Conservation (phyloP, 2,329 filamentous ascomycete species). For the Neopestalotiopsis rosae region DNA sequence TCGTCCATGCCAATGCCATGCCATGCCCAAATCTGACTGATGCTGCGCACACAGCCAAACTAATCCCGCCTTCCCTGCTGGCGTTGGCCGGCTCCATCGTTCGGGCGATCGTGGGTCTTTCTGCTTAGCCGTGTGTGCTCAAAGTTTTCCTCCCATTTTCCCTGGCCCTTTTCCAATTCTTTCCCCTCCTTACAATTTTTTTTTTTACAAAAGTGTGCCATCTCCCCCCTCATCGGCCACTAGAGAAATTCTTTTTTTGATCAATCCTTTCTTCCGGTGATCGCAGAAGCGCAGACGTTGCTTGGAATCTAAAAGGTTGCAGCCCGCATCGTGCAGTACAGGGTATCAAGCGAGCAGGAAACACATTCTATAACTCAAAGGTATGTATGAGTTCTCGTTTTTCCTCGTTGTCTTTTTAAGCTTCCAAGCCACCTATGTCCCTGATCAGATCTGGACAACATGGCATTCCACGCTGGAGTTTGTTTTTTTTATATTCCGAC, state of each 20-base stretch:
- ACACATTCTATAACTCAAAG: constrained; percentile 1
- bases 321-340: background rate
- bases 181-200: constrained; percentile 16
- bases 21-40: constrained; percentile 11
- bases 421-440: background rate
- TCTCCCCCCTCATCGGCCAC: background rate
- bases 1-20: background rate
- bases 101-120: constrained; percentile 18
- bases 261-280: background rate
- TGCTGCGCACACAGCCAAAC: background rate
- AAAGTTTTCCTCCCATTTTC: constrained; percentile 16
- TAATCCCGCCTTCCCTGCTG: constrained; percentile 14
- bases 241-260: background rate
- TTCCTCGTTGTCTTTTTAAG: background rate
- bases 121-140: constrained; percentile 10
- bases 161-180: constrained; percentile 5
- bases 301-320: constrained; percentile 9
- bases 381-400: background rate
- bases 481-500: background rate
- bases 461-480: background rate
- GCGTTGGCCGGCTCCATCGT: constrained; percentile 15
- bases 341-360: constrained; percentile 10
- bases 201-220: constrained; percentile 8
- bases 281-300: constrained; percentile 13
- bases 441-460: background rate